Evolutionary conservation across 2,329 filamentous ascomycete species (phyloP).

Genomic region (Venturia aucupariae): DNA sequence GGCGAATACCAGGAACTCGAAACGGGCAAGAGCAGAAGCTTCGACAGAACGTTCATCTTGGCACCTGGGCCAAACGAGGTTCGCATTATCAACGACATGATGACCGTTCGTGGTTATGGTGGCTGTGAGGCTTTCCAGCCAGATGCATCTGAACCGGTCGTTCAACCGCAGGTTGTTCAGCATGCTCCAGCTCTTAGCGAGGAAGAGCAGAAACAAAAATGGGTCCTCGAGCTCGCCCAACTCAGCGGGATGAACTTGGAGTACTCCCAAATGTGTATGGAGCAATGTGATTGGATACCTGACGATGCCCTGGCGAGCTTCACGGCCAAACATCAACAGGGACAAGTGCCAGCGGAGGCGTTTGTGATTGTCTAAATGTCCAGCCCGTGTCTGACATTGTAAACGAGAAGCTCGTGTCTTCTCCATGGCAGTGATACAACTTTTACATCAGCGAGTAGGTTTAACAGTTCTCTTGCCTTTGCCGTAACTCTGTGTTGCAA

Average conservation of each 20-base stretch:
- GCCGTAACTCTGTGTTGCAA: too few relatives aligned
- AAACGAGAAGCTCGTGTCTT: not conserved
- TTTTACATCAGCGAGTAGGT: too few relatives aligned
- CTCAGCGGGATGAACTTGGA: constrained; percentile 72
- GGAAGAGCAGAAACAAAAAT: constrained; percentile 41
- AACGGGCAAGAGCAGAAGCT: constrained; percentile 54
- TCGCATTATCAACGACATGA: constrained; percentile 70
- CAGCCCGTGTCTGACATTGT: too few relatives aligned
- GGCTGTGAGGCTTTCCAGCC: constrained; percentile 42
- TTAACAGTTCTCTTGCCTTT: too few relatives aligned
- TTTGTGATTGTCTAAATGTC: constrained; percentile 22
- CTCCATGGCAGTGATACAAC: not conserved
- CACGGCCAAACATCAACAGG: constrained; percentile 52
- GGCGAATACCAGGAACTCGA: constrained; percentile 75
- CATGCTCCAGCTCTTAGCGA: not conserved
- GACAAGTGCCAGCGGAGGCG: constrained; percentile 31
- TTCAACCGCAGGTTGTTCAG: constrained; percentile 2
- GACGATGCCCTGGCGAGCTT: constrained; percentile 67
- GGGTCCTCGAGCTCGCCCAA: constrained; percentile 58
- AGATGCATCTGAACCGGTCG: constrained; percentile 5
- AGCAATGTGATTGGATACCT: constrained; percentile 71
- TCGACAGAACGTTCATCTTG: constrained; percentile 71
- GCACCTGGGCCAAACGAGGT: constrained; percentile 60
- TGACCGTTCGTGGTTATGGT: constrained; percentile 61
- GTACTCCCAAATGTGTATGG: constrained; percentile 73